A percentile compares a stretch with the other conserved stretches of the same genome.
Evolutionary conservation across 352 stramenopile species (phyloP).

Genomic region (Globisporangium carolinianum): DNA sequence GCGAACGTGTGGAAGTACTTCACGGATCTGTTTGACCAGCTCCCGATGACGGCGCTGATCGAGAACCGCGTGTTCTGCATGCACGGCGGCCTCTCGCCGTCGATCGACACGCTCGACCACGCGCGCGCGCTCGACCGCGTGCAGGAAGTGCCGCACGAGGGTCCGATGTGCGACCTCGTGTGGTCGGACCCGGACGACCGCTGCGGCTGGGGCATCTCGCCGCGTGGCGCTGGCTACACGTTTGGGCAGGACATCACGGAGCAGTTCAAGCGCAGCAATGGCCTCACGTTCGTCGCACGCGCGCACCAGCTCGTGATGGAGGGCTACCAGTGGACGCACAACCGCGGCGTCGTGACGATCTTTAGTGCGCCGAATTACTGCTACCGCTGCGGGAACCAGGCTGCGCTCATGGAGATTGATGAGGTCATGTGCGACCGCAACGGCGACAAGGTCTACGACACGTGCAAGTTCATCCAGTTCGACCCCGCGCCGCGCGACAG

Average conservation of each 20-base stretch:
- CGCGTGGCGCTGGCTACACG: conserved; percentile 79
- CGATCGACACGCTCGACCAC: conserved; percentile 86
- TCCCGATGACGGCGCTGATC: conserved; percentile 85
- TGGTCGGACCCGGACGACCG: conserved; percentile 87
- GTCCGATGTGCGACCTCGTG: conserved; percentile 84
- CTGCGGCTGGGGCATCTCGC: conserved; percentile 83
- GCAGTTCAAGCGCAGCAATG: conserved; percentile 88
- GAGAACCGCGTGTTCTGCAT: conserved; percentile 88
- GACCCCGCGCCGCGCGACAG: conserved; percentile 86
- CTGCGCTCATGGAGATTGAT: conserved; percentile 93
- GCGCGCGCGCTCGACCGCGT: conserved; percentile 76
- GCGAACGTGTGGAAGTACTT: conserved; percentile 90
- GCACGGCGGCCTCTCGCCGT: conserved; percentile 84
- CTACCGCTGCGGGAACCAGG: conserved; percentile 95
- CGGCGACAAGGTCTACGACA: conserved; percentile 88
- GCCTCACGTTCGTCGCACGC: conserved; percentile 80
- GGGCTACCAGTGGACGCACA: conserved; percentile 91
- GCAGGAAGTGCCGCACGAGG: conserved; percentile 84
- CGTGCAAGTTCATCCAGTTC: conserved; percentile 92
- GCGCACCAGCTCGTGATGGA: conserved; percentile 92
- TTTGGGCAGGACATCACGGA: conserved; percentile 86
- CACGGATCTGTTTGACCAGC: conserved; percentile 84
- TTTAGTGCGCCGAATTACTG: conserved; percentile 94
- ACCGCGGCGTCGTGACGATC: conserved; percentile 89
- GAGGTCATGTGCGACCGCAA: conserved; percentile 85